Conservation (phyloP, 1,139 yeast genomes). For the Lodderomyces margitis region DNA sequence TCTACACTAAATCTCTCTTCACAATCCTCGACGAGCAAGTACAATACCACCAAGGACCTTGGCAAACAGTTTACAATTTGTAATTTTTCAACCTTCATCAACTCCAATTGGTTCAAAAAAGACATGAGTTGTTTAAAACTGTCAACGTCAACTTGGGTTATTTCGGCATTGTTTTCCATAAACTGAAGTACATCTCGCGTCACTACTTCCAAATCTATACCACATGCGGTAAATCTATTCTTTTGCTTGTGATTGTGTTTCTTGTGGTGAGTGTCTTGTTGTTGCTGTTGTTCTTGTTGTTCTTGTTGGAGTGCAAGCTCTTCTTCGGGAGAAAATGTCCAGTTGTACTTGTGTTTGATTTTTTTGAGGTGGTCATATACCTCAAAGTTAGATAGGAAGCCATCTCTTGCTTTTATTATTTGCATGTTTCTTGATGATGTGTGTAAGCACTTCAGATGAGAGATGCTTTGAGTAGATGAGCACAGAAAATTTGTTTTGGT, state of each 20-base stretch:
- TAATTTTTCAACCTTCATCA: slow-evolving; percentile 81
- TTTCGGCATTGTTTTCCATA: slow-evolving; percentile 39
- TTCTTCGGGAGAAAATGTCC: slow-evolving; percentile 43
- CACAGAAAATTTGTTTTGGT: no score
- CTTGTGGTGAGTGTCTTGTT: slow-evolving; percentile 20
- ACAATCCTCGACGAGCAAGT: slow-evolving; percentile 85
- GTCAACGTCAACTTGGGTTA: slow-evolving; percentile 26
- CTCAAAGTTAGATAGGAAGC: slow-evolving; percentile 70
- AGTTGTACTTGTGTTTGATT: slow-evolving; percentile 46
- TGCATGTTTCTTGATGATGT: slow-evolving; percentile 26
- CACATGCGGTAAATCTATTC: slow-evolving; percentile 45
- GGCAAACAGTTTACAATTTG: slow-evolving; percentile 85
- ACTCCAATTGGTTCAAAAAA: slow-evolving; percentile 50
- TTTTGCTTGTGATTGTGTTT: slow-evolving; percentile 30
- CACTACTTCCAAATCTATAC: slow-evolving; percentile 58
- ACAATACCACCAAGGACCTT: slow-evolving; percentile 71
- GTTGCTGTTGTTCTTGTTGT: slow-evolving; percentile 18
- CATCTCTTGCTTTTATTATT: slow-evolving; percentile 50
- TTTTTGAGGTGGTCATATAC: slow-evolving; percentile 60
- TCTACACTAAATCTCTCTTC: slow-evolving; percentile 75
- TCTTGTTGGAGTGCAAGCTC: slow-evolving; percentile 21
- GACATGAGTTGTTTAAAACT: slow-evolving; percentile 53
- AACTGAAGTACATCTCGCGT: slow-evolving; percentile 61
- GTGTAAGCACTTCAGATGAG: no score
- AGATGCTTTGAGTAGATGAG: no score